phyloP scores from a whole-genome alignment of 202 grass and related monocot genomes.

The Schoenoplectus triqueter region DNA sequence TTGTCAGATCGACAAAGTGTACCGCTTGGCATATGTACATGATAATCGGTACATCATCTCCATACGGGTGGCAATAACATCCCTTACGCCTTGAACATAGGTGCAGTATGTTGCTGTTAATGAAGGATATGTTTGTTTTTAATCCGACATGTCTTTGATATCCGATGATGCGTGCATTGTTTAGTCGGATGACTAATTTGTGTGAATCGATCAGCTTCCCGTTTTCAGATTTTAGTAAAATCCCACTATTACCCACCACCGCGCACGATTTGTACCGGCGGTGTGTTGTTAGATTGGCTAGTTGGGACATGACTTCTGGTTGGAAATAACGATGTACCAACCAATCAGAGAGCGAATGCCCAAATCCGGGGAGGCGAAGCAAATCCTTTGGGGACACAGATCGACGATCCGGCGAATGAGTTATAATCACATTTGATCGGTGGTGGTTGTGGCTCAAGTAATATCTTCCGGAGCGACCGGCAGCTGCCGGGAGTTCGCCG shows the following conservation, averaged over 20 bases:
- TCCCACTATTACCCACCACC: constrained; percentile 88
- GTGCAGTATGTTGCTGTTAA: constrained; percentile 97
- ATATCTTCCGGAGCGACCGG: constrained; percentile 34
- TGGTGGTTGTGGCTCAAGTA: constrained; percentile 36
- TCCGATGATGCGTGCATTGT: constrained; percentile 71
- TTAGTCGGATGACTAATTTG: constrained; percentile 75
- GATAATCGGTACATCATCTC: constrained; percentile 63
- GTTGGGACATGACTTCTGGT: constrained; percentile 52
- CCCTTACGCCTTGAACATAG: constrained; percentile 61
- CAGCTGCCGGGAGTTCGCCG: constrained; percentile 54
- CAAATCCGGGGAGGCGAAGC: constrained; percentile 47
- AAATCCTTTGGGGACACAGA: constrained; percentile 39
- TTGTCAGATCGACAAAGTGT: constrained; percentile 83
- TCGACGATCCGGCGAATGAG: no score
- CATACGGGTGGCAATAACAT: constrained; percentile 95
- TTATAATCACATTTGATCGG: no score
- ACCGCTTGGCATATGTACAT: constrained; percentile 90
- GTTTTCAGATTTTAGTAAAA: constrained; percentile 63
- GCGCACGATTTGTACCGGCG: constrained; percentile 63
- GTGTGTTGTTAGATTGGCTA: constrained; percentile 42
- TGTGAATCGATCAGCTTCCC: constrained; percentile 81
- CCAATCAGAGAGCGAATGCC: constrained; percentile 65
- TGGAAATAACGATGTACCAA: constrained; percentile 71
- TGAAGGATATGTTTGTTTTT: constrained; percentile 81
- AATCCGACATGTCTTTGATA: constrained; percentile 60